Base-by-base conservation (phyloP, 768 basidiomycete genomes). In the Rhizopogon sp. region DNA sequence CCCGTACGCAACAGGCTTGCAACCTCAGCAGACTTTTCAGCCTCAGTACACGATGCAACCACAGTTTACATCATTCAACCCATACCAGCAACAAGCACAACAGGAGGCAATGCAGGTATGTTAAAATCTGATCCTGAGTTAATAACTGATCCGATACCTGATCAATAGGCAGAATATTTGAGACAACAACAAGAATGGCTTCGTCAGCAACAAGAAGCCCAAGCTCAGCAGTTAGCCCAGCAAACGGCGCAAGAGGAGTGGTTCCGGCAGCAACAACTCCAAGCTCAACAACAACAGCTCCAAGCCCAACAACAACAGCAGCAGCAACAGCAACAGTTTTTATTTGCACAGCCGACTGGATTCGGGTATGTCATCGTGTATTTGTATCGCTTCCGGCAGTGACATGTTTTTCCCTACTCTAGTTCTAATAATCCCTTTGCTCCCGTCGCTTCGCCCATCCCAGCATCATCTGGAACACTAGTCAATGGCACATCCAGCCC, bases 381-480 rank as follows among this genome's bases (percentile, higher is more conserved):
- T 29, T 22, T 45, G 25, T 22, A 22, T 56, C 44, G 14, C 20
- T 43, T 56, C n/a, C 22, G 41, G 51, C 53, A 33, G 39, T 22
- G 33, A 25, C 62, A 70, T 17, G 64, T 70, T 58, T 63, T 64
- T 16, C 68, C 64, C 5, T 37, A 37, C 2, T 69, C 60, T 61
- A 91, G 92, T 7, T 88, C 92, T 37, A 98, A 98, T 78, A 99
- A 99, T 67, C 96, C 96, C 0, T 98, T 99, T 64, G 95, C 93
- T 0, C 65, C 75, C 58, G 55, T 70, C n/a, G 33, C 72, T 42
- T 57, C 70, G 28, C 51, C 68, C 14, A 53, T 69, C 28, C 64
- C 72, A 8, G 64, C 66, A 17, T 53, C 71, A 16, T 60, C 77
- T 2, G 67, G 72, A 6, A 42, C 69, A 61, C 54, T 65, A 66